phyloP scores from a whole-genome alignment of 768 basidiomycete genomes.

The Mycena floridula region DNA sequence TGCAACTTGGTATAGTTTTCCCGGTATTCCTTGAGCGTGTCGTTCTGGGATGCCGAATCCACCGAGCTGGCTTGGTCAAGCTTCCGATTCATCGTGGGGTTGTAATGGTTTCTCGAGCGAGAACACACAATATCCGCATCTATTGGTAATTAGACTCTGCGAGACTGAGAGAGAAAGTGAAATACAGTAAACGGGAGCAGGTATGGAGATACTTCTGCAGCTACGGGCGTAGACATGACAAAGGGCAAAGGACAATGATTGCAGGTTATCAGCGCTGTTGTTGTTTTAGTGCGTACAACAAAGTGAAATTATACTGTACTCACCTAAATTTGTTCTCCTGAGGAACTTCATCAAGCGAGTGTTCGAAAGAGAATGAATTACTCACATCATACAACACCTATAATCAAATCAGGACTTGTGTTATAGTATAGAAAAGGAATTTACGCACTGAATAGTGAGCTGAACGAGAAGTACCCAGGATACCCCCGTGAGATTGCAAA shows the following conservation, averaged over 20 bases:
- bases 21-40: neutral
- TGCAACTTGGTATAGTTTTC: neutral
- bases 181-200: conserved; percentile 57
- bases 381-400: conserved; percentile 1
- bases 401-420: neutral
- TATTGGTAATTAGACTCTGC: neutral
- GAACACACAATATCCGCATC: conserved; percentile 5
- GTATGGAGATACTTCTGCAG: conserved; percentile 52
- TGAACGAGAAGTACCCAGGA: conserved; percentile 29
- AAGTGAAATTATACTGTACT: neutral
- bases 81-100: neutral
- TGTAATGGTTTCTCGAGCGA: neutral
- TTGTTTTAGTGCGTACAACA: neutral
- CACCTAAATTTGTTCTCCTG: conserved; percentile 28
- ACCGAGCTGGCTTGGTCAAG: neutral
- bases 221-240: conserved; percentile 51
- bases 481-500: conserved; percentile 48
- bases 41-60: neutral
- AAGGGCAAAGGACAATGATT: conserved; percentile 38
- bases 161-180: conserved; percentile 1
- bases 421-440: neutral
- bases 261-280: conserved; percentile 18
- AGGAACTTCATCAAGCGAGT: conserved; percentile 33
- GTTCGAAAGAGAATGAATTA: neutral
- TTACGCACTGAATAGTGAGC: conserved; percentile 27